Conservation (phyloP, 352 stramenopile species). For the Phytophthora fragariaefolia region DNA sequence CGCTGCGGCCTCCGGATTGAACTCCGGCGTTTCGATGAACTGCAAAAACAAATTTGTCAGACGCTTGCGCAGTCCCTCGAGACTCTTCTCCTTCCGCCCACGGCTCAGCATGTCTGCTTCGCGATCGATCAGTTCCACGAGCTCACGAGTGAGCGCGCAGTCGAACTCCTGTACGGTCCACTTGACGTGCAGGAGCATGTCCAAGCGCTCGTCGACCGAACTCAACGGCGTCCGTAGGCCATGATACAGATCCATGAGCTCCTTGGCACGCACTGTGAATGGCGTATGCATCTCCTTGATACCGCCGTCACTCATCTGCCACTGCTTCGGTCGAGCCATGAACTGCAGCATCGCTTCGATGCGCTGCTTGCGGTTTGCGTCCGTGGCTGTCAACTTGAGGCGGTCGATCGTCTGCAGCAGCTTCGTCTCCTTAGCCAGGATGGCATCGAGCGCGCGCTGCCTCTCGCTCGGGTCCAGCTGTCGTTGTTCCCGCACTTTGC, state of each 20-base stretch:
- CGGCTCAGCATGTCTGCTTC: constrained; percentile 94
- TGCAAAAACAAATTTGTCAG: constrained; percentile 91
- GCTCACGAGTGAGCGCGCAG: constrained; percentile 86
- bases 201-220: constrained; percentile 86
- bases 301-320: constrained; percentile 92
- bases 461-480: constrained; percentile 38
- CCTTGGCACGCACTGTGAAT: constrained; percentile 86
- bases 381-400: constrained; percentile 83
- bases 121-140: constrained; percentile 93
- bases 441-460: constrained; percentile 58
- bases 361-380: constrained; percentile 84
- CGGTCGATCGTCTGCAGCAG: constrained; percentile 90
- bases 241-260: constrained; percentile 90
- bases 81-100: constrained; percentile 75
- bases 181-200: constrained; percentile 94
- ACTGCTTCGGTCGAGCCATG: constrained; percentile 91
- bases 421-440: constrained; percentile 86
- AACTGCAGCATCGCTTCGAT: constrained; percentile 89
- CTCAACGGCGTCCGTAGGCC: constrained; percentile 62
- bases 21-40: constrained; percentile 94
- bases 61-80: constrained; percentile 88
- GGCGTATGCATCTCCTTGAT: constrained; percentile 92
- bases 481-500: constrained; percentile 62
- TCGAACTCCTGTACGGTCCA: constrained; percentile 94
- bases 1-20: constrained; percentile 90